phyloP scores from a whole-genome alignment of 2,329 filamentous ascomycete species.

The Cercospora sp. region DNA sequence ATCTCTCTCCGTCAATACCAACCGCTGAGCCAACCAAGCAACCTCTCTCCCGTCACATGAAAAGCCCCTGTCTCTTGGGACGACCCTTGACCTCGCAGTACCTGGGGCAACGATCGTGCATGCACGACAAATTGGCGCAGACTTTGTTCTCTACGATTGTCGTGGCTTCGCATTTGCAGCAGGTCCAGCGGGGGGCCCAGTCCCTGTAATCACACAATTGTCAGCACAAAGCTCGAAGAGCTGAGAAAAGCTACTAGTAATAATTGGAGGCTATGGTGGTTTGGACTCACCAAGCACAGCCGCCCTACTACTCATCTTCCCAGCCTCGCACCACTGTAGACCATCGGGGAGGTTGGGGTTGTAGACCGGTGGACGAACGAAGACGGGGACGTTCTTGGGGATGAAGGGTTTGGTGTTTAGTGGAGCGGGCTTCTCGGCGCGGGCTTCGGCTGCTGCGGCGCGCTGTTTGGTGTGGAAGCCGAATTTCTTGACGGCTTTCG shows the following conservation, averaged over 20 bases:
- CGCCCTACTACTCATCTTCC: slow-evolving; percentile 24
- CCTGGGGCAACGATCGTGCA: slow-evolving; percentile 32
- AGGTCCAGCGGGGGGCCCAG: slow-evolving; percentile 34
- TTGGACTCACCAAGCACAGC: slow-evolving; percentile 2
- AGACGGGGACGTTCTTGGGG: background rate
- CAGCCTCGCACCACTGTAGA: slow-evolving; percentile 25
- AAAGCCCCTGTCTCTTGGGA: background rate
- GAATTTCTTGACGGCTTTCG: background rate
- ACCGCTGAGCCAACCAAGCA: background rate
- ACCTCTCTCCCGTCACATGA: background rate
- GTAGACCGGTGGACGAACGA: slow-evolving; percentile 26
- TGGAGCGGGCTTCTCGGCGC: background rate
- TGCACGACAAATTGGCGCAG: slow-evolving; percentile 33
- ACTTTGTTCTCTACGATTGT: slow-evolving; percentile 37
- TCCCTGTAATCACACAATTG: slow-evolving; percentile 20
- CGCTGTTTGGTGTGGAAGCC: slow-evolving; percentile 3
- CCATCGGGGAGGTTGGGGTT: slow-evolving; percentile 16
- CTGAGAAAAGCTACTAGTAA: background rate
- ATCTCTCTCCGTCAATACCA: background rate
- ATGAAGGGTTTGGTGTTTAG: background rate
- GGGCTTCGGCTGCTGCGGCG: background rate
- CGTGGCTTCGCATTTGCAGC: slow-evolving; percentile 30
- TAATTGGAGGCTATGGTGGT: background rate
- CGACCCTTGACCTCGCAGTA: slow-evolving; percentile 13
- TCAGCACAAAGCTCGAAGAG: too few species aligned